Percentiles rank a stretch among this genome's conserved stretches.
phyloP scores from a whole-genome alignment of 305 asterid genomes.

The Petunia hybrid region DNA sequence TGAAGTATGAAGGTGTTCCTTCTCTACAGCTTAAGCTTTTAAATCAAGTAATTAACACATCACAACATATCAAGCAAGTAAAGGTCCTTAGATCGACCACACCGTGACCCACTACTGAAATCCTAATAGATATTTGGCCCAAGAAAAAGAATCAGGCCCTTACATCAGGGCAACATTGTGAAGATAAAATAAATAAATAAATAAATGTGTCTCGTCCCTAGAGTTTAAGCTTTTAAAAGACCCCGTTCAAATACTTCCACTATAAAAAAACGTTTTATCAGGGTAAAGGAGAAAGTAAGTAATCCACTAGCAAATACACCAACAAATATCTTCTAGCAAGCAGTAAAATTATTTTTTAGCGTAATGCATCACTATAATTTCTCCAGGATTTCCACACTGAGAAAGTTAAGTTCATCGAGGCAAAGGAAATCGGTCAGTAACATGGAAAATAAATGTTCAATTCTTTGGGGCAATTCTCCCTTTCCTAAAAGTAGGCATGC shows the following conservation, averaged over 20 bases:
- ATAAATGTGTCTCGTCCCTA: not conserved
- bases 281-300: not conserved
- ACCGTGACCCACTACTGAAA: constrained; percentile 18
- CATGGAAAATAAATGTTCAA: not conserved
- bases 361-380: constrained; percentile 13
- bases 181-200: not conserved
- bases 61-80: constrained; percentile 1
- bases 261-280: not conserved
- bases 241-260: not conserved
- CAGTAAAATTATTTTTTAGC: not conserved
- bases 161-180: not conserved
- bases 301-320: not conserved
- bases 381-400: constrained; percentile 24
- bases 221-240: constrained; percentile 23
- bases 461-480: not conserved
- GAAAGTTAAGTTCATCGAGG: constrained; percentile 15
- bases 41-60: not conserved
- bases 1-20: not conserved
- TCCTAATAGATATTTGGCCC: not conserved
- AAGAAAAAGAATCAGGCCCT: not conserved
- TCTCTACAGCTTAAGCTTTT: constrained; percentile 3
- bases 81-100: constrained; percentile 17
- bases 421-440: not conserved
- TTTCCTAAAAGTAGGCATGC: constrained; percentile 15
- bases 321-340: constrained; percentile 2